Evolutionary conservation across 2,329 filamentous ascomycete species (phyloP), one percentile per base, ranked within the genome.

Genomic region (Emmonsiellopsis sp.): DNA sequence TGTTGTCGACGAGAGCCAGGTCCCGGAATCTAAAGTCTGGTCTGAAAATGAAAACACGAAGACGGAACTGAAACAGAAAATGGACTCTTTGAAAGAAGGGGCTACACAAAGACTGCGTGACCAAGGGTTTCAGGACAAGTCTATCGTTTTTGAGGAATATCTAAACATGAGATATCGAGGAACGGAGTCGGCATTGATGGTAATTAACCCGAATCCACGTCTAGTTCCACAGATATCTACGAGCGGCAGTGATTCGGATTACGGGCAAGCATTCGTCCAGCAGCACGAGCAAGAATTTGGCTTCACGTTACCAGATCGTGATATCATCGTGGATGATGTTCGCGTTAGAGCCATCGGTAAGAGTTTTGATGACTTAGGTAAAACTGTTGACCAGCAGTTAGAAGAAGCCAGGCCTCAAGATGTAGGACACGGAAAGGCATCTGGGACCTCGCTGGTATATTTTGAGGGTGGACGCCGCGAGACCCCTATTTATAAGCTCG

Each of bases 211-310:
- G 0, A 78, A 70, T 2, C 71, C 77, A 39, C 79, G 83, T 49
- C 84, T 88, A 53, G 77, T 77, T 0, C 71, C 81, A 55, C 76
- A 78, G 40, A 73, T 78, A 11, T 86, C 80, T 58, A 74, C 68
- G 27, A 39, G 13, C 8, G 83, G 82, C 6, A 81, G 87, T 52
- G 80, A 85, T 7, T 94, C 87, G 87, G 86, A 84, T 1, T 96
- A 91, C 69, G 88, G 85, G 2, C 81, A 84, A 59, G 90, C 88
- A 0, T 96, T 97, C 63, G 76, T 94, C 34, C 83, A 84, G 61
- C 88, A 95, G 61, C 91, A 96, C 65, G 84, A 89, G 51, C 90
- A 93, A 64, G 91, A 96, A 65, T 96, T 96, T 64, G 90, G 90
- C 0, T 96, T 96, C 64, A 94, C 87, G 0, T 75, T 96, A 2